Percentiles rank a stretch among this genome's conserved stretches.
These are phyloP conservation scores for Kodamaea fukazawae DNA, from an alignment of 805 yeast genomes.

Conservation along the genomic window DNA sequence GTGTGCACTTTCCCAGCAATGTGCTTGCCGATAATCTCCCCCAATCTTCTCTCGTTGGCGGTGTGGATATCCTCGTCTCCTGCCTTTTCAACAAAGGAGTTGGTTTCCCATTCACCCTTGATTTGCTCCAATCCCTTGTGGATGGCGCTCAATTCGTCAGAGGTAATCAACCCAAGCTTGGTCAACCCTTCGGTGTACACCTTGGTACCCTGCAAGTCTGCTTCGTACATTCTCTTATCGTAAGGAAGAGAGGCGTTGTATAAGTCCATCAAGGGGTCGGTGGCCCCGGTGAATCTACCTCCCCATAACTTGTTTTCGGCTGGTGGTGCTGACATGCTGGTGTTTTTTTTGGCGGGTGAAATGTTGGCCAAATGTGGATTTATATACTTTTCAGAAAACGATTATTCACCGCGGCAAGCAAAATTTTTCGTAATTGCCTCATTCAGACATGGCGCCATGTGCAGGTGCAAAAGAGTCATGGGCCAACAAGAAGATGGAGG, in stretches of 20 bases:
- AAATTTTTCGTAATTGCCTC: too few relatives aligned
- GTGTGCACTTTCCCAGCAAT: conserved; percentile 98
- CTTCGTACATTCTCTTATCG: conserved; percentile 91
- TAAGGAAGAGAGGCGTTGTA: conserved; percentile 97
- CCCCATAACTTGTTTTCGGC: conserved; percentile 89
- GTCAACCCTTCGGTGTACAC: conserved; percentile 86
- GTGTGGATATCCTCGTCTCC: conserved; percentile 99
- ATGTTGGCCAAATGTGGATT: too few relatives aligned
- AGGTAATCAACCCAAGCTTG: conserved; percentile 71
- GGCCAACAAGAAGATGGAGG: neutral
- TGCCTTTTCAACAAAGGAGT: conserved; percentile 65
- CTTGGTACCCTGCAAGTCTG: conserved; percentile 90
- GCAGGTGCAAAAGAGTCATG: too few relatives aligned
- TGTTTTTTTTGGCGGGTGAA: too few relatives aligned
- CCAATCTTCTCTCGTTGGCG: conserved; percentile 96
- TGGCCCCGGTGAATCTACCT: conserved; percentile 95
- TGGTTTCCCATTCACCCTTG: conserved; percentile 76
- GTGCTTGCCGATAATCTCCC: conserved; percentile 89
- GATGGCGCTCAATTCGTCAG: conserved; percentile 72
- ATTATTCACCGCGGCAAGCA: conserved; percentile 7
- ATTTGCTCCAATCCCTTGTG: conserved; percentile 78
- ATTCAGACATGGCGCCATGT: too few relatives aligned
- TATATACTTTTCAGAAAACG: too few relatives aligned
- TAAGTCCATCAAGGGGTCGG: conserved; percentile 96
- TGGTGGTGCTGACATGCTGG: conserved; percentile 39